These are phyloP conservation scores for Pichia nanzhaoensis DNA, from an alignment of 805 yeast species.

Conservation along the genomic window DNA sequence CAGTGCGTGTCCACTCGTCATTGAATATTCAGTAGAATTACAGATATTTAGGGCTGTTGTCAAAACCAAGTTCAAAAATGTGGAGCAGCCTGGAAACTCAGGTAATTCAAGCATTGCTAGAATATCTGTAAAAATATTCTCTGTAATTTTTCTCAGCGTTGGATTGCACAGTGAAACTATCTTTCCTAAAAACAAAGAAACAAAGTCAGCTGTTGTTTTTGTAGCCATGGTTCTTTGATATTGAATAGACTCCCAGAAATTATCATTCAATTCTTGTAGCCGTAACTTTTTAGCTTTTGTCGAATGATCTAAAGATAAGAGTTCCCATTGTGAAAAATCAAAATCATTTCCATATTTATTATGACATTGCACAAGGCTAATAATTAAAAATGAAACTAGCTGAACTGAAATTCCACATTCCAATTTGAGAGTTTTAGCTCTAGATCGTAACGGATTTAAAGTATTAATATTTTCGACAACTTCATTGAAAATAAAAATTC, in stretches of 20 bases:
- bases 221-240: slow-evolving; percentile 10
- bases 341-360: slow-evolving; percentile 15
- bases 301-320: slow-evolving; percentile 6
- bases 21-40: slow-evolving; percentile 32
- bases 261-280: slow-evolving; percentile 9
- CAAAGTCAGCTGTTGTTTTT: slow-evolving; percentile 25
- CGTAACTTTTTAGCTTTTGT: slow-evolving; percentile 10
- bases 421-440: slow-evolving; percentile 38
- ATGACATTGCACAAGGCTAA: slow-evolving; percentile 34
- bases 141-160: slow-evolving; percentile 36
- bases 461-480: slow-evolving; percentile 44
- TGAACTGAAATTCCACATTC: slow-evolving; percentile 44
- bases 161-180: slow-evolving; percentile 29
- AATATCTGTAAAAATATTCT: slow-evolving; percentile 52
- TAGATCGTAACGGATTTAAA: slow-evolving; percentile 39
- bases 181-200: slow-evolving; percentile 26
- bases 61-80: slow-evolving; percentile 34
- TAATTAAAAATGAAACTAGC: slow-evolving; percentile 38
- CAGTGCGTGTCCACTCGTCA: slow-evolving; percentile 39
- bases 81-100: slow-evolving; percentile 54
- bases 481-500: slow-evolving; percentile 56
- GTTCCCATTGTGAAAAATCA: slow-evolving; percentile 22
- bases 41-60: slow-evolving; percentile 20
- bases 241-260: slow-evolving; percentile 11
- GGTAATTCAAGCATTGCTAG: slow-evolving; percentile 43